Percentiles rank a stretch among this genome's conserved stretches.
These are phyloP conservation scores for Botryotinia convoluta DNA, from an alignment of 2,329 filamentous ascomycete species.

Conservation along the genomic window DNA sequence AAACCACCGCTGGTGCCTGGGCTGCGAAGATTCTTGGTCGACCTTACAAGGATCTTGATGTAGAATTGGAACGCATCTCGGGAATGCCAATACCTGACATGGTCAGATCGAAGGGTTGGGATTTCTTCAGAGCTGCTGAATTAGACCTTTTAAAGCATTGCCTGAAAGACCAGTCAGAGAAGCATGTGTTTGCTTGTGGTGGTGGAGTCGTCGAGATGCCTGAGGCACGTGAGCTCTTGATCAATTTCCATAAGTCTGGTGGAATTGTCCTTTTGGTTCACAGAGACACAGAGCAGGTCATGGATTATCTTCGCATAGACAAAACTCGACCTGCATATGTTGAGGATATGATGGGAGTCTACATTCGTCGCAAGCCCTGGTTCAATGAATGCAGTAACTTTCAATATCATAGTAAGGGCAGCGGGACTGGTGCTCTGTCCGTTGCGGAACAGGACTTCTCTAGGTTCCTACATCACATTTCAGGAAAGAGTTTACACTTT, in stretches of 20 bases:
- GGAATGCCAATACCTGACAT: slow-evolving; percentile 82
- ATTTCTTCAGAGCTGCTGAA: slow-evolving; percentile 80
- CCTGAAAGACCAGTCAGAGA: slow-evolving; percentile 69
- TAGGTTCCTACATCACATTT: slow-evolving; percentile 69
- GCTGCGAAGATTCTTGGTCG: slow-evolving; percentile 72
- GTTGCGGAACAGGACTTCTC: slow-evolving; percentile 59
- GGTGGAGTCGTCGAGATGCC: slow-evolving; percentile 88
- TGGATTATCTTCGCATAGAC: slow-evolving; percentile 84
- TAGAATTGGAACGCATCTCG: slow-evolving; percentile 73
- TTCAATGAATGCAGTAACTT: slow-evolving; percentile 92
- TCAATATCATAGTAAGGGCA: slow-evolving; percentile 80
- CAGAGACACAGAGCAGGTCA: slow-evolving; percentile 80
- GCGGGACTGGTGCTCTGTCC: slow-evolving; percentile 34
- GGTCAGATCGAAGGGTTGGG: slow-evolving; percentile 77
- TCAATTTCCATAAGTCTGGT: slow-evolving; percentile 68
- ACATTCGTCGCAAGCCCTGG: slow-evolving; percentile 83
- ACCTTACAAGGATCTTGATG: slow-evolving; percentile 82
- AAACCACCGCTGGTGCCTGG: slow-evolving; percentile 90
- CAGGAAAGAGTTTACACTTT: slow-evolving; percentile 57
- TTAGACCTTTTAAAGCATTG: slow-evolving; percentile 69
- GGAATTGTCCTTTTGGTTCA: slow-evolving; percentile 86
- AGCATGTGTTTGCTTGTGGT: slow-evolving; percentile 87
- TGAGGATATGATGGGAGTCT: slow-evolving; percentile 88
- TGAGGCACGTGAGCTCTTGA: slow-evolving; percentile 73
- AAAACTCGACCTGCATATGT: slow-evolving; percentile 90